Conservation (phyloP, 2,329 filamentous ascomycete species). For the Epichloe amarillans region DNA sequence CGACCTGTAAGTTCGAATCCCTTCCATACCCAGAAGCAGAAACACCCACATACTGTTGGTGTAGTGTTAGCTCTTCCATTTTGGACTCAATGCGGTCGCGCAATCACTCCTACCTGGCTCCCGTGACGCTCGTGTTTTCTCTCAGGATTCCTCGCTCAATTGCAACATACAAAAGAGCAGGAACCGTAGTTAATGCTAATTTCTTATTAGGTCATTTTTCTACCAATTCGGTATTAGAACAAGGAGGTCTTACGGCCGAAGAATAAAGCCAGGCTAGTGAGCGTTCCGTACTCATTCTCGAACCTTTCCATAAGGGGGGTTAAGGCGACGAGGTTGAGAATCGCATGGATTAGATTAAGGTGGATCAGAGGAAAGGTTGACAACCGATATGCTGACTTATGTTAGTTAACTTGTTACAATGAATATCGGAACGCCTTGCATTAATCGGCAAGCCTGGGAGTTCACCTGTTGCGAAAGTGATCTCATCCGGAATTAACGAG, state of each 20-base stretch:
- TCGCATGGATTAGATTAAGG: slow-evolving; percentile 61
- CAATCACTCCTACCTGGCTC: slow-evolving; percentile 52
- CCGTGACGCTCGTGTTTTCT: slow-evolving; percentile 61
- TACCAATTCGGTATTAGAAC: background rate
- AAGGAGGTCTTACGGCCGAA: slow-evolving; percentile 62
- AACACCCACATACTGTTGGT: slow-evolving; percentile 74
- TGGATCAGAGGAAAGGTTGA: slow-evolving; percentile 91
- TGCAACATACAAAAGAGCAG: slow-evolving; percentile 67
- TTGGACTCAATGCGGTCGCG: background rate
- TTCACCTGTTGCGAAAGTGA: slow-evolving; percentile 56
- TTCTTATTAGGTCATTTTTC: background rate
- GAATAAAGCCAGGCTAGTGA: slow-evolving; percentile 78
- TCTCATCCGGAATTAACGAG: slow-evolving; percentile 61
- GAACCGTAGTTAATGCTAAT: slow-evolving; percentile 63
- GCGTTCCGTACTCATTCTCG: slow-evolving; percentile 80
- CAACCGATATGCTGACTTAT: slow-evolving; percentile 63
- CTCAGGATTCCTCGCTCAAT: slow-evolving; percentile 62
- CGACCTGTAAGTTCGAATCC: slow-evolving; percentile 68
- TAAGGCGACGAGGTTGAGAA: slow-evolving; percentile 68
- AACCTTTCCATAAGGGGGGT: slow-evolving; percentile 90
- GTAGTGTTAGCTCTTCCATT: background rate
- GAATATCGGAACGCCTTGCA: background rate
- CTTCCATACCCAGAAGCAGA: slow-evolving; percentile 70
- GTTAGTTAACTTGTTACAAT: background rate
- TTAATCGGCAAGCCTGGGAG: background rate